Evolutionary conservation across 208 protist genomes (phyloP).

Genomic region (Acanthamoeba royreba): DNA sequence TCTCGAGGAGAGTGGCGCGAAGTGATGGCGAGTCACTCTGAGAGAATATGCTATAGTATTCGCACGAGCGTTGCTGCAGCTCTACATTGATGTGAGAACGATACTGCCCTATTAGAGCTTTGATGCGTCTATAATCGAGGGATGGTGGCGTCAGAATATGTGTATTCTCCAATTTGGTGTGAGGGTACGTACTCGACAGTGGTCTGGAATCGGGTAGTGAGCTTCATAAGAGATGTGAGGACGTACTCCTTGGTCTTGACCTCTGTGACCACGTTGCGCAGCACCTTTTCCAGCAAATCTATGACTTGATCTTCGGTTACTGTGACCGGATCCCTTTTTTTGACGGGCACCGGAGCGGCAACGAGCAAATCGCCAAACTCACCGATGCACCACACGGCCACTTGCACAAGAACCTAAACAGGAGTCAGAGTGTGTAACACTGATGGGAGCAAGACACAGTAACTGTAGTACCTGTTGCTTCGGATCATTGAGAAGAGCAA

Average conservation of each 20-base stretch:
- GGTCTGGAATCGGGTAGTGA: conserved; percentile 82
- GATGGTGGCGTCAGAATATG: no score
- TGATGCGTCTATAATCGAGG: not conserved
- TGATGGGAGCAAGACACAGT: not conserved
- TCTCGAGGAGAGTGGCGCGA: not conserved
- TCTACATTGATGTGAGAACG: conserved; percentile 46
- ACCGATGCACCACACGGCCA: conserved; percentile 93
- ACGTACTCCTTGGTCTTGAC: conserved; percentile 88
- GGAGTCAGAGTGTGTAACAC: not conserved
- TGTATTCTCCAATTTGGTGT: no score
- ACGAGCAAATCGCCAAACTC: conserved; percentile 93
- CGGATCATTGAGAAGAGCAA: conserved; percentile 62
- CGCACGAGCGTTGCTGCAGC: conserved; percentile 58
- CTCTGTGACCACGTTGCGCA: conserved; percentile 79
- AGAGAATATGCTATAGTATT: conserved; percentile 33
- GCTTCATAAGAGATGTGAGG: conserved; percentile 92
- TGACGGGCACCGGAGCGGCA: conserved; percentile 35
- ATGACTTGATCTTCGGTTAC: conserved; percentile 67
- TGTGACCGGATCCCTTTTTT: conserved; percentile 54
- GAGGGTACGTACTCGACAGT: not conserved
- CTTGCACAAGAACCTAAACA: conserved; percentile 87
- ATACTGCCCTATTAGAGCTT: conserved; percentile 86
- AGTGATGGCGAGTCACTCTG: not conserved
- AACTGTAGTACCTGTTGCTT: not conserved
- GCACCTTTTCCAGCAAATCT: conserved; percentile 69